Percentiles rank a stretch among this genome's conserved stretches.
Evolutionary conservation across 768 basidiomycete species (phyloP).

Genomic region (Lactarius trivialis): DNA sequence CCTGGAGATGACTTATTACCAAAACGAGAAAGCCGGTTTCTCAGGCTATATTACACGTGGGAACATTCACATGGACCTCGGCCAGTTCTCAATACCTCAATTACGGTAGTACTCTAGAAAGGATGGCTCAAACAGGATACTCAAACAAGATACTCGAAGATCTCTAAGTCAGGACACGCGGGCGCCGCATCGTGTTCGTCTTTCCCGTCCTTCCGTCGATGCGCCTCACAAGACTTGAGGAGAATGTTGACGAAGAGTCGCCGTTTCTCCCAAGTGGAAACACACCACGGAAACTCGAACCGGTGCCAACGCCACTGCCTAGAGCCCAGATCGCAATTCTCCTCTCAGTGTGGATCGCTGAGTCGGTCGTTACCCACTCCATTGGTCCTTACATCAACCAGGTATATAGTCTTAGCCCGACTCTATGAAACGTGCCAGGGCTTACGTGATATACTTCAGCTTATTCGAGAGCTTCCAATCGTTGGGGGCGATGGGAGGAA

Average conservation of each 20-base stretch:
- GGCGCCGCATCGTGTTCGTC: no score
- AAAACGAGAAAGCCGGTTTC: no score
- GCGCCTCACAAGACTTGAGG: no score
- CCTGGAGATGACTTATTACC: no score
- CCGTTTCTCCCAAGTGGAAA: neutral
- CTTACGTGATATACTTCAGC: conserved; percentile 25
- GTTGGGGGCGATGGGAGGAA: conserved; percentile 36
- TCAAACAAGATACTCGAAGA: no score
- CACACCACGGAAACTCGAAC: neutral
- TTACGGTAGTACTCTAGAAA: no score
- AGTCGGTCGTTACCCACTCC: conserved; percentile 41
- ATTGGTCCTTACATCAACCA: conserved; percentile 49
- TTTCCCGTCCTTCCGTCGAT: no score
- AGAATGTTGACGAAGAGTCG: neutral
- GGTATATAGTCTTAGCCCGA: conserved; percentile 23
- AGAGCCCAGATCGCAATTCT: conserved; percentile 40
- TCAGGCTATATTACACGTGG: no score
- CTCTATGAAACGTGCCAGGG: neutral
- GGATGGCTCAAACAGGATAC: no score
- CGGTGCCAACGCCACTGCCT: conserved; percentile 37
- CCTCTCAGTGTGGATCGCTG: conserved; percentile 40
- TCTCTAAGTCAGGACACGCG: no score
- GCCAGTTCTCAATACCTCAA: no score
- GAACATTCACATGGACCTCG: no score
- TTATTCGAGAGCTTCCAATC: conserved; percentile 37